Evolutionary conservation across 129 eudicot genomes (phyloP), one percentile per base, ranked within the genome.

Genomic region (Glebionis coronaria): DNA sequence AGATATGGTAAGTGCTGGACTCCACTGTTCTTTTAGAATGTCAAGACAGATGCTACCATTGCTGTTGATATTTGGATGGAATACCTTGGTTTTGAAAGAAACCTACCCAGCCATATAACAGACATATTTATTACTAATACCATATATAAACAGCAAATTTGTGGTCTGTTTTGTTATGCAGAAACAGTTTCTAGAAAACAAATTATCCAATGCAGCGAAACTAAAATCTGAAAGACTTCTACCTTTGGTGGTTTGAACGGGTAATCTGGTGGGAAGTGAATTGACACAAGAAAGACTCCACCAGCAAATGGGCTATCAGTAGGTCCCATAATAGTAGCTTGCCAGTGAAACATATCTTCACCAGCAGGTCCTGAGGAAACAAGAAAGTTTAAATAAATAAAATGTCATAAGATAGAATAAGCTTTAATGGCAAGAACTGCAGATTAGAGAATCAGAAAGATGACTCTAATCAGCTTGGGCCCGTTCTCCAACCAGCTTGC

Each of bases 181-280:
- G 6, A 59, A 59, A 3, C 52, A 42, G 16, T 5, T 62, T 62
- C 29, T 4, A 20, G 8, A 50, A 65, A 46, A 13, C 3, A 64
- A 64, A 44, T 0, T 16, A 52, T 13, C 5, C 18, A 51, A 18
- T 10, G 19, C 15, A 46, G 23, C 4, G 52, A 9, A 44, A 63
- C 27, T 19, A 56, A n/a, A 7, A 63, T 35, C 20, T 14, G 29
- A 25, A 57, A 23, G 56, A 27, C 38, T 12, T 40, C 46, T 73
- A 85, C 96, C 96, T 88, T 88, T 20, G 95, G 95, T 53, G 95
- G 95, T 70, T 88, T 84, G 73, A 88, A 88, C 2, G 95, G 91
- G 75, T 84, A 88, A 82, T 88, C 88, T 2, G 96, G 96, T 10
- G 96, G 96, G 71, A 88, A 88, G 74, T 88, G 88, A 67, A 88